phyloP scores from a whole-genome alignment of 2,329 filamentous ascomycete species.

The Incumbomyces delicatus region DNA sequence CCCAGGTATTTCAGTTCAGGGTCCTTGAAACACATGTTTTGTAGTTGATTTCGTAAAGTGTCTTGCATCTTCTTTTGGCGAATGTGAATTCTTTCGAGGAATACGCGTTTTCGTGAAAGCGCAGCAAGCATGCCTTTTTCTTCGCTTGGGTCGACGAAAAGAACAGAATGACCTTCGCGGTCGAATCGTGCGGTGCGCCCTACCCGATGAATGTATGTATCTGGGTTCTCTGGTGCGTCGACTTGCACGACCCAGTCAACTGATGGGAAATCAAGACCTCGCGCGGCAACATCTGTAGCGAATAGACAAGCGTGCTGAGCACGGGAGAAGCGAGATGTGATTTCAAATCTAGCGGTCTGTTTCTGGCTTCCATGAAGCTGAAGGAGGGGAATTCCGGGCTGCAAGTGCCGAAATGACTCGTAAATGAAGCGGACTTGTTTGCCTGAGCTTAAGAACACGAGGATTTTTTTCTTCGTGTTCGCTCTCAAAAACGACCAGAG shows the following conservation, averaged over 20 bases:
- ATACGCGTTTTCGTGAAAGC: slow-evolving; percentile 80
- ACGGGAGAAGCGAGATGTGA: slow-evolving; percentile 70
- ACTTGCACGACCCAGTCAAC: slow-evolving; percentile 98
- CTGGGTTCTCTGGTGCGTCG: slow-evolving; percentile 93
- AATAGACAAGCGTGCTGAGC: slow-evolving; percentile 82
- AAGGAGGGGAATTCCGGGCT: slow-evolving; percentile 84
- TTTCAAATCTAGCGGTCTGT: slow-evolving; percentile 76
- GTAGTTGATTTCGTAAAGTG: slow-evolving; percentile 72
- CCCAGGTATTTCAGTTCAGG: slow-evolving; percentile 88
- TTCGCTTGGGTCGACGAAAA: slow-evolving; percentile 88
- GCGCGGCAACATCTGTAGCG: slow-evolving; percentile 87
- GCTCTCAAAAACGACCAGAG: slow-evolving; percentile 86
- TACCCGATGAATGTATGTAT: slow-evolving; percentile 95
- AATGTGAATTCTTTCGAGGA: slow-evolving; percentile 76
- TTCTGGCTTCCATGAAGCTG: slow-evolving; percentile 94
- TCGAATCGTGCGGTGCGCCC: slow-evolving; percentile 92
- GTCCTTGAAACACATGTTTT: slow-evolving; percentile 93
- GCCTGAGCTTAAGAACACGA: slow-evolving; percentile 89
- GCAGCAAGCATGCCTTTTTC: slow-evolving; percentile 82
- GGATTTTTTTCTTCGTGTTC: slow-evolving; percentile 86
- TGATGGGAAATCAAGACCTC: slow-evolving; percentile 88
- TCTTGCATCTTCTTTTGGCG: slow-evolving; percentile 74
- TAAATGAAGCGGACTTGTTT: slow-evolving; percentile 97
- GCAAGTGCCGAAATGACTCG: slow-evolving; percentile 83
- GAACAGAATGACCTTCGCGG: slow-evolving; percentile 71